Conservation (phyloP, 2,329 filamentous ascomycete genomes). For the Xylaria multiplex region DNA sequence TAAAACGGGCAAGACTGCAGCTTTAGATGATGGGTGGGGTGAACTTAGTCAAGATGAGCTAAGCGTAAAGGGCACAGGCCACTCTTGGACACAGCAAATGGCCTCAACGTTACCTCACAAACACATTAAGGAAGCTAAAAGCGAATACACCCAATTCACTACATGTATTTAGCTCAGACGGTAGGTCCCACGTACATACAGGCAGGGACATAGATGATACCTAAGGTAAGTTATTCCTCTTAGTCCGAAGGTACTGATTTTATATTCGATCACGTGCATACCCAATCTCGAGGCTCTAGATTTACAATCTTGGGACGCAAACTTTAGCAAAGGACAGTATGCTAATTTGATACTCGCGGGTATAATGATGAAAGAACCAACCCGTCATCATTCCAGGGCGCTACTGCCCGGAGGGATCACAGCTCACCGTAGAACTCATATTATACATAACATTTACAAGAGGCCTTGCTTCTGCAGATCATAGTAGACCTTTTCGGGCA, state of each 20-base stretch:
- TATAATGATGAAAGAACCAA: background rate
- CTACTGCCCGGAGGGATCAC: background rate
- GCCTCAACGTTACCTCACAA: too few species aligned
- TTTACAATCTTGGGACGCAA: background rate
- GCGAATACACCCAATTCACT: too few species aligned
- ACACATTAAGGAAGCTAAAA: too few species aligned
- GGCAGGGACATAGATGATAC: too few species aligned
- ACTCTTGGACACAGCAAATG: background rate
- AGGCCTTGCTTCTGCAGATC: constrained; percentile 94
- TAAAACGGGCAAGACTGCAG: too few species aligned
- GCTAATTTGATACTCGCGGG: background rate
- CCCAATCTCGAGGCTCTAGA: background rate
- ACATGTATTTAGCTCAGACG: too few species aligned
- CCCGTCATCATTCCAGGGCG: background rate
- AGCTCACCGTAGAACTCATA: background rate
- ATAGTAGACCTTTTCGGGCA: constrained; percentile 98
- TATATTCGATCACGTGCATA: background rate
- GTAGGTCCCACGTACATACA: too few species aligned
- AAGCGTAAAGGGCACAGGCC: constrained; percentile 14
- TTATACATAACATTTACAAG: constrained; percentile 59
- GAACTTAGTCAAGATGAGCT: constrained; percentile 2
- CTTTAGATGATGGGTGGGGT: background rate
- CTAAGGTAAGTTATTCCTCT: too few species aligned
- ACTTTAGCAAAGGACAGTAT: background rate
- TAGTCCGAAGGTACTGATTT: background rate